These are phyloP conservation scores for Chrysanthemum makinoi DNA, from an alignment of 129 eudicot genomes.

Conservation along the genomic window DNA sequence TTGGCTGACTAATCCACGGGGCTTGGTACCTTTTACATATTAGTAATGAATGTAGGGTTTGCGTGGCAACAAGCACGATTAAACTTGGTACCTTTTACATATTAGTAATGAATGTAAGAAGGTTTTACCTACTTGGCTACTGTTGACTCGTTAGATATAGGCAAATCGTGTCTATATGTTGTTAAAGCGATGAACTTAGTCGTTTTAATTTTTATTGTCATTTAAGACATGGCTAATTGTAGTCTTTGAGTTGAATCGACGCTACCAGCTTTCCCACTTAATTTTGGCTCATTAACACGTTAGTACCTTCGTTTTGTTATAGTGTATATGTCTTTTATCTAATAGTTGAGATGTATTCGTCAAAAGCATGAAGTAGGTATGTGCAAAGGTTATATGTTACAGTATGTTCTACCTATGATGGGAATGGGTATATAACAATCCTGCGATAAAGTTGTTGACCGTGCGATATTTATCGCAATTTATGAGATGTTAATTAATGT, in stretches of 20 bases:
- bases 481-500: not conserved
- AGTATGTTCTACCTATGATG: not conserved
- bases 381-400: not conserved
- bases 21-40: too few relatives aligned
- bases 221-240: not conserved
- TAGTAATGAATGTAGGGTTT: too few relatives aligned
- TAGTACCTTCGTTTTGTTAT: not conserved
- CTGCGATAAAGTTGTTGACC: not conserved
- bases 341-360: not conserved
- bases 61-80: not conserved
- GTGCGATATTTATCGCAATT: not conserved
- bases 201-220: not conserved
- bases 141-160: slow-evolving; percentile 3
- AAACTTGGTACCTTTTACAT: not conserved
- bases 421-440: not conserved
- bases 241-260: slow-evolving; percentile 1
- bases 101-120: not conserved
- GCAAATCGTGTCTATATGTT: not conserved
- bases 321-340: too few relatives aligned
- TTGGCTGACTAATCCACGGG: too few relatives aligned
- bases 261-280: not conserved
- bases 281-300: slow-evolving; percentile 7
- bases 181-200: not conserved
- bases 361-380: slow-evolving; percentile 1
- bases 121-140: too few relatives aligned